phyloP scores from a whole-genome alignment of 2,329 filamentous ascomycete species.

The Beauveria australis region DNA sequence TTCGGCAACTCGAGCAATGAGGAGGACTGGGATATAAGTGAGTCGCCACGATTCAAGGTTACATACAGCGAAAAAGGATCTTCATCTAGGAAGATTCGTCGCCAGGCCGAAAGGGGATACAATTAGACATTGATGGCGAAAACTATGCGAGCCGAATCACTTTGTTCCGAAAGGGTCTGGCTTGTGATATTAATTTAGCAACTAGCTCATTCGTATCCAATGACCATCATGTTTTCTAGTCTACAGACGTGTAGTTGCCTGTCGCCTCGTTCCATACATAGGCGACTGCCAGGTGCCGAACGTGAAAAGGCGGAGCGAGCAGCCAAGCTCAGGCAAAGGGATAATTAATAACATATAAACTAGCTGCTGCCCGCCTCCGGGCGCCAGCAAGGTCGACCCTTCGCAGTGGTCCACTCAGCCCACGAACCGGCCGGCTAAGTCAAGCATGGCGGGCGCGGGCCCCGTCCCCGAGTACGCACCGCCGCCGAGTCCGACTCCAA shows the following conservation, averaged over 20 bases:
- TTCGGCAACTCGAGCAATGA: slow-evolving; percentile 37
- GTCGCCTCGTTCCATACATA: slow-evolving; percentile 30
- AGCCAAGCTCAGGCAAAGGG: too few relatives aligned
- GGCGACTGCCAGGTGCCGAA: slow-evolving; percentile 28
- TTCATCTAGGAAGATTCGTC: not conserved
- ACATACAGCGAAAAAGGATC: not conserved
- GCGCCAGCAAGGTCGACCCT: too few relatives aligned
- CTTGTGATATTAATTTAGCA: not conserved
- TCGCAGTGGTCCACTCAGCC: too few relatives aligned
- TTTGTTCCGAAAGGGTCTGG: not conserved
- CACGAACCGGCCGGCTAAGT: too few relatives aligned
- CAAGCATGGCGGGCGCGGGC: too few relatives aligned
- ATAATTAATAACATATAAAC: too few relatives aligned
- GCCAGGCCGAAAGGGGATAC: not conserved
- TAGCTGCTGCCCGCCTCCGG: too few relatives aligned
- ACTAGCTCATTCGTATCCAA: too few relatives aligned
- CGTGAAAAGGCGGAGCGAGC: too few relatives aligned
- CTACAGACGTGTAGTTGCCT: slow-evolving; percentile 18
- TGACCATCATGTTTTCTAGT: not conserved
- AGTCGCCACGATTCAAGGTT: slow-evolving; percentile 36
- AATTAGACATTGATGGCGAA: not conserved
- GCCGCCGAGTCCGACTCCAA: too few relatives aligned
- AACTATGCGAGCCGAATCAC: not conserved
- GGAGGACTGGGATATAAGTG: slow-evolving; percentile 38
- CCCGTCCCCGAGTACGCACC: too few relatives aligned